A percentile compares a stretch with the other conserved stretches of the same genome.
Evolutionary conservation across 768 basidiomycete genomes (phyloP).

Genomic region (Infundibulicybe gibba): DNA sequence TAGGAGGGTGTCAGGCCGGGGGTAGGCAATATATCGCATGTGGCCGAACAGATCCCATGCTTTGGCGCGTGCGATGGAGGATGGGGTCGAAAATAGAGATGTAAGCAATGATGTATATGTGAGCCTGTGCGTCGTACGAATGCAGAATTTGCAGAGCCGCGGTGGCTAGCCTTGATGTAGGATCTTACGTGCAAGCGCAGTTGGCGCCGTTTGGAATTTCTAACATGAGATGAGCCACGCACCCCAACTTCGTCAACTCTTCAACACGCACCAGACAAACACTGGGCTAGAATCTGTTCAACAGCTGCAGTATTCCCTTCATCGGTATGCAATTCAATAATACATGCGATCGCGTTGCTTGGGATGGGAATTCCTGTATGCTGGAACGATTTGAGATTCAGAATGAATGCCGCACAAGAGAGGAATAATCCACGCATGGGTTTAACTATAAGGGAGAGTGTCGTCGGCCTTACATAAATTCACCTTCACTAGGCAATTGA

Average conservation of each 20-base stretch:
- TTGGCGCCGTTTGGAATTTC: constrained; percentile 46
- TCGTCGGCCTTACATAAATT: too few relatives aligned
- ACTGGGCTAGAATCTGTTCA: constrained; percentile 40
- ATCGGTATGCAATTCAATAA: constrained; percentile 48
- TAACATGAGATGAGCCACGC: constrained; percentile 9
- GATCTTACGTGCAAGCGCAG: constrained; percentile 73
- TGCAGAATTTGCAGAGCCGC: constrained; percentile 68
- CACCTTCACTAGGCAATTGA: too few relatives aligned
- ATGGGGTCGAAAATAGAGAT: constrained; percentile 47
- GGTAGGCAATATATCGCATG: constrained; percentile 94
- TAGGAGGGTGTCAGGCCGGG: constrained; percentile 64
- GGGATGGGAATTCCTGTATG: constrained; percentile 37
- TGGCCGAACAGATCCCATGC: constrained; percentile 96
- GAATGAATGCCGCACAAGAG: neutral
- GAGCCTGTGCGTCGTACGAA: constrained; percentile 59
- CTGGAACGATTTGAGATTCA: constrained; percentile 25
- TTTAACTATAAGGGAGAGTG: too few relatives aligned
- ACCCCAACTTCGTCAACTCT: neutral
- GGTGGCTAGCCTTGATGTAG: constrained; percentile 59
- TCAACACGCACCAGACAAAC: constrained; percentile 36
- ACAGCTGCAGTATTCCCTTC: constrained; percentile 39
- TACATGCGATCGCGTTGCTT: constrained; percentile 37
- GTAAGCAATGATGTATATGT: constrained; percentile 72
- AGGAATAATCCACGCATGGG: too few relatives aligned
- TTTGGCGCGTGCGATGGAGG: constrained; percentile 58